A percentile compares a stretch with the other conserved stretches of the same genome.
Evolutionary conservation across 768 basidiomycete genomes (phyloP).

Genomic region (Amanita molliuscula): DNA sequence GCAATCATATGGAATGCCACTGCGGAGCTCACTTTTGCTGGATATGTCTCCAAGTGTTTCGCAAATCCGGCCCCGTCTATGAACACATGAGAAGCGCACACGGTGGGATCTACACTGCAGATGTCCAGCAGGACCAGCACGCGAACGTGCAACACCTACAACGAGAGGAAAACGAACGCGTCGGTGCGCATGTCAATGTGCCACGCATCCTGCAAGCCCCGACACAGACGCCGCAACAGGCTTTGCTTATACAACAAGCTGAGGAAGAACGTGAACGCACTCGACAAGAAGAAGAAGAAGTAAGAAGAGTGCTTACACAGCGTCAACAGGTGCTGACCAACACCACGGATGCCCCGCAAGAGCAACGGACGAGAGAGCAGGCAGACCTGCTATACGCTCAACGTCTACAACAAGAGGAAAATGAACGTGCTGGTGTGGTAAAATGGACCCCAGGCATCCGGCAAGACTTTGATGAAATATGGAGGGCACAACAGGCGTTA

Average conservation of each 20-base stretch:
- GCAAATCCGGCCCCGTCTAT: constrained; percentile 12
- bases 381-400: background rate
- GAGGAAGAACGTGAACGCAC: too few relatives aligned
- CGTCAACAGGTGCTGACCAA: too few relatives aligned
- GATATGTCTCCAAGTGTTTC: constrained; percentile 38
- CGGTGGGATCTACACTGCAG: background rate
- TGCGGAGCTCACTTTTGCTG: constrained; percentile 47
- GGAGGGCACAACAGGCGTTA: too few relatives aligned
- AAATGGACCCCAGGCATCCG: too few relatives aligned
- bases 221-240: too few relatives aligned
- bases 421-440: background rate
- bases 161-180: background rate
- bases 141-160: background rate
- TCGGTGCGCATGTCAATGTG: too few relatives aligned
- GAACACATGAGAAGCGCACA: constrained; percentile 21
- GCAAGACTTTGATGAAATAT: too few relatives aligned
- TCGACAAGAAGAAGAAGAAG: too few relatives aligned
- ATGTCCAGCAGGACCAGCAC: background rate
- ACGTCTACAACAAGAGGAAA: background rate
- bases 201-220: too few relatives aligned
- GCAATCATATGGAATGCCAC: constrained; percentile 44
- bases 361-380: background rate
- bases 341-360: background rate
- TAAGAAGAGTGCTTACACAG: too few relatives aligned
- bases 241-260: too few relatives aligned